Evolutionary conservation across 2,329 filamentous ascomycete species (phyloP), one percentile per base, ranked within the genome.

Genomic region (Lecanosticta acicola): DNA sequence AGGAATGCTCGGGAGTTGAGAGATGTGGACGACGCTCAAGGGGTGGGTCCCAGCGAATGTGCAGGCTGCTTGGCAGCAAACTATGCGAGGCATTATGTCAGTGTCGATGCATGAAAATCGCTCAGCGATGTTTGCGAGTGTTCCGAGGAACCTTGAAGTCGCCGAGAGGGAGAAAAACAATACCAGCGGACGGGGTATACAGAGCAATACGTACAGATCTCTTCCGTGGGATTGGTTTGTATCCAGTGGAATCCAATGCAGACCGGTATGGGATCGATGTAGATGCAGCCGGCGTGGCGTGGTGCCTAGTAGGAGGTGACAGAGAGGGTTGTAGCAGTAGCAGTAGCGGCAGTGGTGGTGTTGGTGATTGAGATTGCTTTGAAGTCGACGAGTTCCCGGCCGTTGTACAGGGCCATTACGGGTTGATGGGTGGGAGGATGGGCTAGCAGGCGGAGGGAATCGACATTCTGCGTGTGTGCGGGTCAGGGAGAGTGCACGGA

Each of bases 361-460:
- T 11, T 26, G 26, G 32, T 14, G 34, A 41, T 21, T 39, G 50
- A 45, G 55, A 55, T 58, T 52, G 45, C 51, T 50, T 63, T 62
- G 58, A 62, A 57, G 41, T 64, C 59, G 43, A 53, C 55, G 53
- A 65, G 47, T 54, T 65, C 62, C 43, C 56, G 55, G 53, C 59
- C 60, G 57, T 61, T 59, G 58, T 62, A 65, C 49, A 65, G 53
- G 52, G 54, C 53, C 62, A 65, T 65, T 36, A 38, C 36, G 40
- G 24, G 24, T 29, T n/a, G n/a, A n/a, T n/a, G n/a, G n/a, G n/a
- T n/a, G n/a, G n/a, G n/a, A n/a, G n/a, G 16, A 17, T 5, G n/a
- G 33, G 33, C n/a, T 5, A n/a, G 8, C 16, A 35, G 33, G 7
- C 33, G 33, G 13, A 17, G 33, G 16, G 33, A 29, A 29, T 11